Conservation (phyloP, 2,329 filamentous ascomycete species). For the Neonectria sp. region DNA sequence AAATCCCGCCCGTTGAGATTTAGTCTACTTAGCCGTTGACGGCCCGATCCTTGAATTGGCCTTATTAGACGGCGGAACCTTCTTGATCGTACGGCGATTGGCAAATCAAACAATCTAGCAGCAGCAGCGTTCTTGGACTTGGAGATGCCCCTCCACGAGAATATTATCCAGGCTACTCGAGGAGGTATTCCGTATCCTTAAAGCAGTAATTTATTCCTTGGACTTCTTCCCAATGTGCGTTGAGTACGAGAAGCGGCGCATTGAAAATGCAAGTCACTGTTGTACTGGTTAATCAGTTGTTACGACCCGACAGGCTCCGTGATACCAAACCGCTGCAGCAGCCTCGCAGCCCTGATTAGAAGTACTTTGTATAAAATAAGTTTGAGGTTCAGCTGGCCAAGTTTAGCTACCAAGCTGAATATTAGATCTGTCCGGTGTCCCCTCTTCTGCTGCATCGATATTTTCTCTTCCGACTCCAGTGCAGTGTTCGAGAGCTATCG, state of each 20-base stretch:
- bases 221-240: no score
- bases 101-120: neutral
- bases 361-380: neutral
- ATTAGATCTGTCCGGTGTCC: neutral
- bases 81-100: neutral
- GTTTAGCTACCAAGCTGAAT: neutral
- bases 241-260: no score
- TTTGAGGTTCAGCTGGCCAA: neutral
- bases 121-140: neutral
- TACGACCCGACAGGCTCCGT: neutral
- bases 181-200: no score
- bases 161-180: no score
- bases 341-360: neutral
- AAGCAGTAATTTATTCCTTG: no score
- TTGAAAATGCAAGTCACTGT: no score
- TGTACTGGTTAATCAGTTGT: neutral
- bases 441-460: neutral
- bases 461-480: neutral
- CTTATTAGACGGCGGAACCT: neutral
- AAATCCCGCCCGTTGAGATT: no score
- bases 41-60: neutral
- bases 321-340: no score
- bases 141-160: neutral
- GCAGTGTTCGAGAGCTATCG: neutral
- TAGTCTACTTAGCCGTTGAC: no score